These are phyloP conservation scores for Coemansia sp. DNA, from an alignment of 192 early-diverging fungal genomes.

Conservation along the genomic window DNA sequence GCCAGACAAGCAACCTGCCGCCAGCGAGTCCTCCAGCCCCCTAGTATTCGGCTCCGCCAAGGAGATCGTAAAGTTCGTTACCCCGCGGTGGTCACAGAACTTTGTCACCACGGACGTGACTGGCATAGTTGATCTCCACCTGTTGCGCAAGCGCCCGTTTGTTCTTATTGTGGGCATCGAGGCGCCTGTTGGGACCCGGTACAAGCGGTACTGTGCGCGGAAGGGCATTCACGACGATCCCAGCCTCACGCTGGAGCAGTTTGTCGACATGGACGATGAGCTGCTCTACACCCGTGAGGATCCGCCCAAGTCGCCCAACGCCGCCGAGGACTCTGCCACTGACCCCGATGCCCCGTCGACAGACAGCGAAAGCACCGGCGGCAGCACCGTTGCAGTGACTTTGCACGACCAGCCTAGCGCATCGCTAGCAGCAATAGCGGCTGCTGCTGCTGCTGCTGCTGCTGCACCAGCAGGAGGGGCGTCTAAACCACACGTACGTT, in stretches of 20 bases:
- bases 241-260: constrained; percentile 57
- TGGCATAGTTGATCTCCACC: constrained; percentile 57
- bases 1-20: neutral
- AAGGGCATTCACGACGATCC: neutral
- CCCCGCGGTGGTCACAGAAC: constrained; percentile 70
- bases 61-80: constrained; percentile 68
- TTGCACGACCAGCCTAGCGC: neutral
- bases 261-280: constrained; percentile 60
- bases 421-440: neutral
- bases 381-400: neutral
- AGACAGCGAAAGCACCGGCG: constrained; percentile 9
- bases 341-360: neutral
- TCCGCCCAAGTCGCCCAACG: neutral
- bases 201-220: constrained; percentile 57
- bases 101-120: constrained; percentile 72
- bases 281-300: constrained; percentile 45
- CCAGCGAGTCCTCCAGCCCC: neutral
- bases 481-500: neutral
- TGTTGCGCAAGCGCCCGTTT: constrained; percentile 69
- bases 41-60: constrained; percentile 58
- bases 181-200: constrained; percentile 72
- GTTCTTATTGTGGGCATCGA: constrained; percentile 84
- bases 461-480: neutral
- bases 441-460: constrained; percentile 3
- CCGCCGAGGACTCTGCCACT: constrained; percentile 12